These are phyloP conservation scores for Podospora sp. DNA, from an alignment of 495 filamentous ascomycete species.

Conservation along the genomic window DNA sequence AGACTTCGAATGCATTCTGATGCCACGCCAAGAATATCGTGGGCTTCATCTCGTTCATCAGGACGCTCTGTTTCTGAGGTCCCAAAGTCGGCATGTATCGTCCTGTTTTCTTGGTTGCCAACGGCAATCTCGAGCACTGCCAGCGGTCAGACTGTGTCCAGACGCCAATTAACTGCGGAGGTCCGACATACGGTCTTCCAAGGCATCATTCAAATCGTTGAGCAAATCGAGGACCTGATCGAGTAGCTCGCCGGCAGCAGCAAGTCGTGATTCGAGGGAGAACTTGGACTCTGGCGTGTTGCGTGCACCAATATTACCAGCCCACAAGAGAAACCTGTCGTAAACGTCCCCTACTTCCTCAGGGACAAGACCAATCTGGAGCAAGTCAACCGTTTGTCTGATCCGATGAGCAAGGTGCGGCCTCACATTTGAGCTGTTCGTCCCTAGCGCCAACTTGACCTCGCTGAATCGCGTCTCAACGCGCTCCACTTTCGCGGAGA, in stretches of 20 bases:
- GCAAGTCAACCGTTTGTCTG: too few relatives aligned
- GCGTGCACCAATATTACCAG: conserved; percentile 20
- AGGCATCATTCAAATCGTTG: not conserved
- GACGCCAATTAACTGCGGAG: not conserved
- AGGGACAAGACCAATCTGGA: not conserved
- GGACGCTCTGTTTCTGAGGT: not conserved
- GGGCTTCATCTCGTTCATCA: conserved; percentile 5
- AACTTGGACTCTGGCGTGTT: conserved; percentile 5
- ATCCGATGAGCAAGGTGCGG: not conserved
- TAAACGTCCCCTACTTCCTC: not conserved
- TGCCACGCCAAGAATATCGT: conserved; percentile 7
- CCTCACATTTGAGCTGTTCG: not conserved
- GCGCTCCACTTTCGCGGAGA: not conserved
- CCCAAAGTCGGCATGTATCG: not conserved
- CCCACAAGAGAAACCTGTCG: conserved; percentile 23
- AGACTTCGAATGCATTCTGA: conserved; percentile 12
- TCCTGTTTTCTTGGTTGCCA: not conserved
- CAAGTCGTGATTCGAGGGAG: conserved; percentile 13
- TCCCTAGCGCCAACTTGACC: not conserved
- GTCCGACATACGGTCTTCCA: not conserved
- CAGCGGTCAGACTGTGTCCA: not conserved
- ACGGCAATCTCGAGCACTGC: not conserved
- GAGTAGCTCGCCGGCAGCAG: not conserved
- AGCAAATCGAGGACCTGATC: not conserved
- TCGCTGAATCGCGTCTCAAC: not conserved